Percentiles rank a stretch among this genome's conserved stretches.
phyloP scores from a whole-genome alignment of 345 rosid genomes.

The Eucalyptus regnans region DNA sequence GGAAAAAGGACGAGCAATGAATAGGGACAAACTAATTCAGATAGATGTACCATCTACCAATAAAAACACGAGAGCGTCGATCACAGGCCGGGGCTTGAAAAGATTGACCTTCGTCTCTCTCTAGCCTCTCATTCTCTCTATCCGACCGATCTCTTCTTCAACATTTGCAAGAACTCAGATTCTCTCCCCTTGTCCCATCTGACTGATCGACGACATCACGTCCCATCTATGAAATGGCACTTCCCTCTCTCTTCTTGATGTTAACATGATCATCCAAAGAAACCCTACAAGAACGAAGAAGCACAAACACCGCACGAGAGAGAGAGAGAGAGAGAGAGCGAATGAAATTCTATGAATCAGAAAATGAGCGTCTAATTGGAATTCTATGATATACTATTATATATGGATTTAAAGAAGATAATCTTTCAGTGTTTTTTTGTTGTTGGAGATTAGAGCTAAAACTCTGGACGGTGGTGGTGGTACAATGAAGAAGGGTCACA shows the following conservation, averaged over 20 bases:
- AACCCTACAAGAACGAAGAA: conserved; percentile 24
- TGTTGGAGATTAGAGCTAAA: conserved; percentile 14
- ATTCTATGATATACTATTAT: background rate
- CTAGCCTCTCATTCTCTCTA: background rate
- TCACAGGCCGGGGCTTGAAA: conserved; percentile 49
- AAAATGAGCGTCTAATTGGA: background rate
- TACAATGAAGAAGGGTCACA: conserved; percentile 44
- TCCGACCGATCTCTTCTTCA: background rate
- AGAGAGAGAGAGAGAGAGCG: background rate
- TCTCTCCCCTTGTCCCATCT: conserved; percentile 21
- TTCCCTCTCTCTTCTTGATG: background rate
- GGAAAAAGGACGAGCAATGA: conserved; percentile 1
- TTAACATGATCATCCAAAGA: conserved; percentile 1
- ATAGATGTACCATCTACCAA: conserved; percentile 3
- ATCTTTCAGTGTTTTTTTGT: background rate
- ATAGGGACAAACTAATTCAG: background rate
- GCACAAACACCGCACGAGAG: background rate
- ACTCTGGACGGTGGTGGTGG: conserved; percentile 56
- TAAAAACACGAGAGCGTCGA: conserved; percentile 33
- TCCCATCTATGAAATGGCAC: background rate
- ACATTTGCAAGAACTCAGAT: conserved; percentile 17
- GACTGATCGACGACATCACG: background rate
- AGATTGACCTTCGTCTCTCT: conserved; percentile 43
- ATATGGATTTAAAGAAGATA: background rate
- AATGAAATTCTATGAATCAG: background rate